phyloP scores from a whole-genome alignment of 768 basidiomycete genomes.

The Termitomyces sp. region DNA sequence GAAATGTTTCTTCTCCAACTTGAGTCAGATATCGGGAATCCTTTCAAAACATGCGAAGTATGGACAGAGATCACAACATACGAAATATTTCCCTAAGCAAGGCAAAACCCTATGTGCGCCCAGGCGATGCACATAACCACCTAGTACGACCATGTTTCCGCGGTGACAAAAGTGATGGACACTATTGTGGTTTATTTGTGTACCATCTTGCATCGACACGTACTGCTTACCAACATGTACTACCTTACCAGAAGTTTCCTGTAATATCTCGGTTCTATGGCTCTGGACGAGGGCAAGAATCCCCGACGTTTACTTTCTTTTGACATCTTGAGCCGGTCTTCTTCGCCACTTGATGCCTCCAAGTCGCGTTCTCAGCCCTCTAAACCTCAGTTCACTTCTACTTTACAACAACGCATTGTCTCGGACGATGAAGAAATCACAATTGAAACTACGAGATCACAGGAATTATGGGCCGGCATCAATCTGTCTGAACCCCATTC shows the following conservation, averaged over 20 bases:
- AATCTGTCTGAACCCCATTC: constrained; percentile 5
- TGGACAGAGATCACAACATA: too few species aligned
- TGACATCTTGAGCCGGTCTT: constrained; percentile 12
- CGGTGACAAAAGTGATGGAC: neutral
- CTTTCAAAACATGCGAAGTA: too few species aligned
- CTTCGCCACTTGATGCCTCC: constrained; percentile 3
- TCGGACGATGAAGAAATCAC: constrained; percentile 4
- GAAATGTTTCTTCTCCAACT: too few species aligned
- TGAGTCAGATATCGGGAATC: too few species aligned
- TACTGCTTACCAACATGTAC: neutral
- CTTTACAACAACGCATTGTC: constrained; percentile 1
- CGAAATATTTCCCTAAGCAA: too few species aligned
- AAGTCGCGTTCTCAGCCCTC: constrained; percentile 1
- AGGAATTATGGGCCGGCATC: constrained; percentile 10
- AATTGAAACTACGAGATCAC: neutral
- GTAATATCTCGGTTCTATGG: constrained; percentile 2
- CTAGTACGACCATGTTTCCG: too few species aligned
- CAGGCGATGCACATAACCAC: too few species aligned
- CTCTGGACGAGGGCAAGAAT: constrained; percentile 11
- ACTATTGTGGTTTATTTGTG: neutral
- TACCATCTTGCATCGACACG: neutral
- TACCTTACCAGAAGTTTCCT: too few species aligned
- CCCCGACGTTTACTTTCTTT: constrained; percentile 22
- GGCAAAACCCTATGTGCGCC: too few species aligned
- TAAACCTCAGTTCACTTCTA: constrained; percentile 1